These are phyloP conservation scores for Codiaeum variegatum DNA, from an alignment of 441 rosid species.

Conservation along the genomic window DNA sequence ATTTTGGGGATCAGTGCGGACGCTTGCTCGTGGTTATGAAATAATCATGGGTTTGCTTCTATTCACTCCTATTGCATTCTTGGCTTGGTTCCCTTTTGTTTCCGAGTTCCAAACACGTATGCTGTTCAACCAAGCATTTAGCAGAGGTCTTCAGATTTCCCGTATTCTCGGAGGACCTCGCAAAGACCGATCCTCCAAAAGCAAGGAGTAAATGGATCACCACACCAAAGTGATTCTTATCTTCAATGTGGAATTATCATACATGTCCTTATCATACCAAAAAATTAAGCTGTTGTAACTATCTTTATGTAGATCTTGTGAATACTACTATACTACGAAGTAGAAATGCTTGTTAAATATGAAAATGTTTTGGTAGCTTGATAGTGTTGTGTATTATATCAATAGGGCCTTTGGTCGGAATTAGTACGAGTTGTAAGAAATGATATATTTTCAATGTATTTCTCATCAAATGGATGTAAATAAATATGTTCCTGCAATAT, in stretches of 20 bases:
- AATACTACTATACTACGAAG: neutral
- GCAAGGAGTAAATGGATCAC: constrained; percentile 35
- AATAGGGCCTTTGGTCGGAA: neutral
- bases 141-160: constrained; percentile 87
- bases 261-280: neutral
- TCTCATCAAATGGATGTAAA: neutral
- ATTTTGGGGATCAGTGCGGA: constrained; percentile 69
- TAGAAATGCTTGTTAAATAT: neutral
- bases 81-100: constrained; percentile 93
- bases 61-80: constrained; percentile 78
- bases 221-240: neutral
- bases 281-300: neutral
- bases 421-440: neutral
- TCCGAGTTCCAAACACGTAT: constrained; percentile 88
- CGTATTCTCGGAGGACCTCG: constrained; percentile 79
- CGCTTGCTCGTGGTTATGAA: constrained; percentile 79
- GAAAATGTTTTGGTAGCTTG: neutral
- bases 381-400: neutral
- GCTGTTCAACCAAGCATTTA: constrained; percentile 96
- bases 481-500: neutral
- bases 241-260: neutral
- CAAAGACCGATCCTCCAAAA: constrained; percentile 53
- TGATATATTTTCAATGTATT: neutral
- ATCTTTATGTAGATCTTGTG: neutral
- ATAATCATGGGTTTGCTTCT: constrained; percentile 72